Evolutionary conservation across 768 basidiomycete genomes (phyloP).

Genomic region (Tulasnella sp.): DNA sequence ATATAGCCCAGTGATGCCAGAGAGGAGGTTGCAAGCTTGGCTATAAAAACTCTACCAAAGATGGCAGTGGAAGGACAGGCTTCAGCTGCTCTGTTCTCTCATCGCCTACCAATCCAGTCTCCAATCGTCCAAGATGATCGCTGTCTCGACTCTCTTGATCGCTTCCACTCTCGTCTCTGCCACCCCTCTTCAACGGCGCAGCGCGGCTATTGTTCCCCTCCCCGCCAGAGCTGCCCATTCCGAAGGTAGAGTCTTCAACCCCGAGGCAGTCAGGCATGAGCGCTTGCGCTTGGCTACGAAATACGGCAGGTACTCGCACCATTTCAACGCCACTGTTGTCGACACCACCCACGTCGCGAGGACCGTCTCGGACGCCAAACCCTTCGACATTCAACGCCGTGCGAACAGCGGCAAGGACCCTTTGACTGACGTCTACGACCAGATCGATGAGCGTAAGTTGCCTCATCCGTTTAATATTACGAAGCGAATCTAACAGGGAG

Average conservation of each 20-base stretch:
- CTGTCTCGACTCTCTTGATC: not conserved
- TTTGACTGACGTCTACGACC: constrained; percentile 7
- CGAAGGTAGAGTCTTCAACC: not conserved
- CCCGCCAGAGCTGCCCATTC: not conserved
- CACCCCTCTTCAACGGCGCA: not conserved
- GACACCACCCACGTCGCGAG: not conserved
- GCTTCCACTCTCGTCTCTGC: not conserved
- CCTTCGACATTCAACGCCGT: not conserved
- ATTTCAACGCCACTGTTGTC: not conserved
- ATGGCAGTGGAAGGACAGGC: too few species aligned
- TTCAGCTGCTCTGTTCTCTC: too few species aligned
- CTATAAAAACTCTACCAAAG: too few species aligned
- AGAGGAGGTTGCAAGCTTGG: too few species aligned
- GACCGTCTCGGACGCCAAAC: not conserved
- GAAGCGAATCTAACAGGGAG: not conserved
- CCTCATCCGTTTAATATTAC: not conserved
- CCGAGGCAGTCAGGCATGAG: not conserved
- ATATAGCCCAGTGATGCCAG: too few species aligned
- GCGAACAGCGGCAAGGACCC: not conserved
- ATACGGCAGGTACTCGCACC: not conserved
- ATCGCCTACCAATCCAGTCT: too few species aligned
- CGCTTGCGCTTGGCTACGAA: not conserved
- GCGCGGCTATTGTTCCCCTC: not conserved
- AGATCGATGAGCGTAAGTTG: constrained; percentile 1
- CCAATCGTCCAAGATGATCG: too few species aligned